These are phyloP conservation scores for Hygrophorus pudorinus DNA, from an alignment of 768 basidiomycete genomes.

Conservation along the genomic window DNA sequence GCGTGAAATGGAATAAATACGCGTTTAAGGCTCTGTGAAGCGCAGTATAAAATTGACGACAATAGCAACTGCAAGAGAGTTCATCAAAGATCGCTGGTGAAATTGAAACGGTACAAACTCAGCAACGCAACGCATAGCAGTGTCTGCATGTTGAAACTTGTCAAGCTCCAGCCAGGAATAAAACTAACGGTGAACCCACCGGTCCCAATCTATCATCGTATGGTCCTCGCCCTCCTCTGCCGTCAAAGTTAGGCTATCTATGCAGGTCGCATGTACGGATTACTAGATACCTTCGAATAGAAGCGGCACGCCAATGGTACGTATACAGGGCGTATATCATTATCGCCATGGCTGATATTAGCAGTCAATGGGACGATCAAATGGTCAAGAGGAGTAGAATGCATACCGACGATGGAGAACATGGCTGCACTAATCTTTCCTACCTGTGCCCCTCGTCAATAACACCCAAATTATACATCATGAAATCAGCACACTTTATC, in stretches of 20 bases:
- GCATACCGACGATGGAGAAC: constrained; percentile 89
- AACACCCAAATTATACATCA: constrained; percentile 4
- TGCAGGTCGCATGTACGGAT: too few species aligned
- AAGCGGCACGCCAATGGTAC: constrained; percentile 93
- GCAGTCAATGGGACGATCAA: background rate
- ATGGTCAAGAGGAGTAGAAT: background rate
- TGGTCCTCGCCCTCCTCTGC: constrained; percentile 75
- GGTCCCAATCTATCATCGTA: constrained; percentile 96
- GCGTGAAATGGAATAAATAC: background rate
- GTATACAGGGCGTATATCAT: constrained; percentile 95
- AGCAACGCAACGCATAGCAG: constrained; percentile 76
- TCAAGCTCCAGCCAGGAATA: constrained; percentile 7
- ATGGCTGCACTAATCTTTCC: constrained; percentile 94
- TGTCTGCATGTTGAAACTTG: constrained; percentile 39
- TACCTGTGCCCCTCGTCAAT: constrained; percentile 39
- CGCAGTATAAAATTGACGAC: constrained; percentile 79
- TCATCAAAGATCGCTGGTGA: constrained; percentile 1
- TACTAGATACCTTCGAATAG: constrained; percentile 48
- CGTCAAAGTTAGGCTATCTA: too few species aligned
- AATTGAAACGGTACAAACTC: constrained; percentile 30
- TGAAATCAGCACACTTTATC: constrained; percentile 60
- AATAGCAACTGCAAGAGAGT: constrained; percentile 52
- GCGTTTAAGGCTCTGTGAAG: constrained; percentile 39
- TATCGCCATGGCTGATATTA: constrained; percentile 74
- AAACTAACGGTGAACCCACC: constrained; percentile 40